A percentile compares a stretch with the other conserved stretches of the same genome.
Conservation (phyloP, 2,329 filamentous ascomycete species). For the Aspergillus japonicus region DNA sequence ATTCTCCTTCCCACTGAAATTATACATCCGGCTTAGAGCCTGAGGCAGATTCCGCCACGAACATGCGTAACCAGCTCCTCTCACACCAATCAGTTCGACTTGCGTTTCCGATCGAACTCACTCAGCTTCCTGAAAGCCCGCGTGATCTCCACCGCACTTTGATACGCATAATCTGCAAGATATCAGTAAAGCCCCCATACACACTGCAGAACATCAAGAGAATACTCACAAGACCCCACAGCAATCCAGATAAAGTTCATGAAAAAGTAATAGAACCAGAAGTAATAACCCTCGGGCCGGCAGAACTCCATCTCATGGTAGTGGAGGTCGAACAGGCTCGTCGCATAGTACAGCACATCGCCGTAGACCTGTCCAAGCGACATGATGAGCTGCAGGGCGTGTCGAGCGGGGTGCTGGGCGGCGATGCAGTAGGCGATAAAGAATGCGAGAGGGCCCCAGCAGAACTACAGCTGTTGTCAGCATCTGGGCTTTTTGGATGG, state of each 20-base stretch:
- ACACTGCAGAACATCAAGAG: not conserved
- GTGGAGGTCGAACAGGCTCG: slow-evolving; percentile 48
- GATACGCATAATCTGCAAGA: not conserved
- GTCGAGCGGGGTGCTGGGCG: slow-evolving; percentile 44
- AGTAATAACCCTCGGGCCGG: not conserved
- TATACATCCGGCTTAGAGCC: too few species aligned
- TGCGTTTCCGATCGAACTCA: not conserved
- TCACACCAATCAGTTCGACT: not conserved
- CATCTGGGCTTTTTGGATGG: too few species aligned
- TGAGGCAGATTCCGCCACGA: too few species aligned
- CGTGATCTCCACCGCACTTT: not conserved
- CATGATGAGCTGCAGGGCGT: slow-evolving; percentile 56
- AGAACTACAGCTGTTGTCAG: not conserved
- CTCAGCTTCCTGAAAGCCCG: not conserved
- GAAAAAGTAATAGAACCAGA: not conserved
- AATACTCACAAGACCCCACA: not conserved
- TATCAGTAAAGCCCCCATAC: not conserved
- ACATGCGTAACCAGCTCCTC: too few species aligned
- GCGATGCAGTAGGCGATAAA: slow-evolving; percentile 52
- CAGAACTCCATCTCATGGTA: not conserved
- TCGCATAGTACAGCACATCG: slow-evolving; percentile 60
- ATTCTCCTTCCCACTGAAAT: too few species aligned
- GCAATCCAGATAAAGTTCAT: not conserved
- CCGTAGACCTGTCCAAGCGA: slow-evolving; percentile 61
- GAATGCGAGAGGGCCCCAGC: slow-evolving; percentile 49